Conservation (phyloP, 371 early-diverging fungal genomes). For the Actinomortierella ambigua region DNA sequence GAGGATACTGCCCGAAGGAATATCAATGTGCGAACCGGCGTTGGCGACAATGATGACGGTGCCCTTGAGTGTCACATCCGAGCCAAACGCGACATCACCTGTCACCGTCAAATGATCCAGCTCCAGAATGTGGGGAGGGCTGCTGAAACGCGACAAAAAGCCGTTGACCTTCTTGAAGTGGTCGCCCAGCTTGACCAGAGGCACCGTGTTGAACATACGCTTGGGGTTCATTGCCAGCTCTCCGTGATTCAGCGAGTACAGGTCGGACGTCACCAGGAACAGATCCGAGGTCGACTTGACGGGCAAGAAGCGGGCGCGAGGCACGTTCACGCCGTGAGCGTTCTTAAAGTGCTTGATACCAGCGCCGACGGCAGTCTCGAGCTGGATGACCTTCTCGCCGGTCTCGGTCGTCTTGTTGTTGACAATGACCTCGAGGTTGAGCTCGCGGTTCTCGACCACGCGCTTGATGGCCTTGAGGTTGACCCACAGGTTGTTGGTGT, state of each 20-base stretch:
- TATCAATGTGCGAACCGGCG: constrained; percentile 94
- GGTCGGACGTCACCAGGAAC: constrained; percentile 96
- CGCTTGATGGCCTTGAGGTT: constrained; percentile 96
- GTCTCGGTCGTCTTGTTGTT: constrained; percentile 89
- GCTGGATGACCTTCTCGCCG: constrained; percentile 97
- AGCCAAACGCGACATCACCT: constrained; percentile 98
- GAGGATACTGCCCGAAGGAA: constrained; percentile 97
- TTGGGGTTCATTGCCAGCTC: constrained; percentile 91
- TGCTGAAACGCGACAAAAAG: constrained; percentile 80
- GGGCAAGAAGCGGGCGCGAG: constrained; percentile 98
- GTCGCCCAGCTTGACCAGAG: constrained; percentile 96
- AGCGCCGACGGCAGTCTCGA: constrained; percentile 99
- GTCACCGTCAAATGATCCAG: constrained; percentile 98
- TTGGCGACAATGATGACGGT: constrained; percentile 99
- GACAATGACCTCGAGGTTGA: constrained; percentile 97
- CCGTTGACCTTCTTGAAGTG: constrained; percentile 97
- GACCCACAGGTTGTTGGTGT: constrained; percentile 99
- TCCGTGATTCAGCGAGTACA: constrained; percentile 95
- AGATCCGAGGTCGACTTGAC: constrained; percentile 99
- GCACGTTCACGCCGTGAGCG: constrained; percentile 98
- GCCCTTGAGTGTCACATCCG: constrained; percentile 93
- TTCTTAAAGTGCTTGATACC: constrained; percentile 98
- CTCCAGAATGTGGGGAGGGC: constrained; percentile 96
- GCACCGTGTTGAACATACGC: constrained; percentile 92
- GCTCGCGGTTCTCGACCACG: constrained; percentile 77